Base-by-base conservation (phyloP, 306 rosid genomes). In the Acmispon strigosus region DNA sequence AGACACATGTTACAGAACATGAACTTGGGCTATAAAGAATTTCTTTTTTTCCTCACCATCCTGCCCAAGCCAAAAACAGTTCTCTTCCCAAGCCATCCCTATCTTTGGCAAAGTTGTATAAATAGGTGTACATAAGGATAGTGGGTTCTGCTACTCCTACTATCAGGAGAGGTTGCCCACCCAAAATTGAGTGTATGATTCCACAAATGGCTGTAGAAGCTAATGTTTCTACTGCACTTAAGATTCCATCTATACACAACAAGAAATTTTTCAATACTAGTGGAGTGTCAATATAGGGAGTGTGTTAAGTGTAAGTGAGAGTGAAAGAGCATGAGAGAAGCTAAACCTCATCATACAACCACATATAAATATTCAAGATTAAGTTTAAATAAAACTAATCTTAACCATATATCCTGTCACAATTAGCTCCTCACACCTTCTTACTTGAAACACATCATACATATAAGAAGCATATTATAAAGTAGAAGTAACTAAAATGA, bases 111-210 rank as follows among this genome's bases (percentile, higher is more conserved):
- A 90, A 90, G 65, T 73, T 87, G 90, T 85, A 90, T 82, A 93
- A 56, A 48, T 90, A 93, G 1, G 77, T 90, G 84, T 90, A 93
- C 98, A 90, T 90, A 24, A 93, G 89, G 51, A 88, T 86, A 4
- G 98, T 93, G 10, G 98, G 98, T 50, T 93, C 98, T 69, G 98
- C 98, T 62, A 93, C 98, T 74, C 98, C 98, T 2, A 93, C 37
- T 20, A 93, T 72, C 69, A 90, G 52, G 37, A 93, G 86, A 29
- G 98, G 98, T 14, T 93, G 98, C 1, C 98, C 97, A 19, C 97
- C 98, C 11, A 90, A 62, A 51, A 93, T 72, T 37, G 98, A 86
- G 71, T 93, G 98, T 61, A 93, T 90, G 61, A 90, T 77, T 74
- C 98, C 97, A 76, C 98, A 93, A 6, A 93, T 74, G 1, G 98